These are phyloP conservation scores for Tephrocybe sp. DNA, from an alignment of 768 basidiomycete species.

Conservation along the genomic window DNA sequence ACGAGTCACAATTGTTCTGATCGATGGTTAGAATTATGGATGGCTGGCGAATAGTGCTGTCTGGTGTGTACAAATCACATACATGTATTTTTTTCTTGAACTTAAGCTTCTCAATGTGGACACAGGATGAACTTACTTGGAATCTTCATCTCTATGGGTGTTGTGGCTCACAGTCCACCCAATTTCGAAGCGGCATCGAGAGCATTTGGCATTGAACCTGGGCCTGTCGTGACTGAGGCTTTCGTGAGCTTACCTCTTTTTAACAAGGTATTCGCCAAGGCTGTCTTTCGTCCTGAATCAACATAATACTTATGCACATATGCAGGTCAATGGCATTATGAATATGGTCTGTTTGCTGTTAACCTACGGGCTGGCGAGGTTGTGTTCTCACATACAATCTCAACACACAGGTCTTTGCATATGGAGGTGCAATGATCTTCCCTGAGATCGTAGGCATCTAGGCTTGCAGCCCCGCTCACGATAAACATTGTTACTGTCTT, in stretches of 20 bases:
- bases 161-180: constrained; percentile 52
- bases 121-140: constrained; percentile 55
- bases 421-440: constrained; percentile 50
- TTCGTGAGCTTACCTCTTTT: constrained; percentile 39
- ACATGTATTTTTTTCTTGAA: too few species aligned
- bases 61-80: constrained; percentile 27
- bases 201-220: constrained; percentile 29
- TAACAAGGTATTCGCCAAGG: constrained; percentile 29
- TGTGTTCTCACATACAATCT: too few species aligned
- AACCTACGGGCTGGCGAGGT: too few species aligned
- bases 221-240: constrained; percentile 35
- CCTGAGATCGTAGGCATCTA: constrained; percentile 42
- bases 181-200: constrained; percentile 44
- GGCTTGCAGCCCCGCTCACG: too few species aligned
- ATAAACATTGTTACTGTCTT: too few species aligned
- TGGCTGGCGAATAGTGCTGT: constrained; percentile 48
- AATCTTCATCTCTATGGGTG: constrained; percentile 59
- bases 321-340: constrained; percentile 61
- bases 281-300: too few species aligned
- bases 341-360: too few species aligned
- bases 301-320: too few species aligned
- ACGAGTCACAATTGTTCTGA: neutral
- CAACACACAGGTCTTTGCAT: constrained; percentile 49
- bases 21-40: constrained; percentile 13
- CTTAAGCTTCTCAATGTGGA: neutral